Percentiles rank a stretch among this genome's conserved stretches.
phyloP scores from a whole-genome alignment of 345 rosid species.

The Sisymbrium altissimum region DNA sequence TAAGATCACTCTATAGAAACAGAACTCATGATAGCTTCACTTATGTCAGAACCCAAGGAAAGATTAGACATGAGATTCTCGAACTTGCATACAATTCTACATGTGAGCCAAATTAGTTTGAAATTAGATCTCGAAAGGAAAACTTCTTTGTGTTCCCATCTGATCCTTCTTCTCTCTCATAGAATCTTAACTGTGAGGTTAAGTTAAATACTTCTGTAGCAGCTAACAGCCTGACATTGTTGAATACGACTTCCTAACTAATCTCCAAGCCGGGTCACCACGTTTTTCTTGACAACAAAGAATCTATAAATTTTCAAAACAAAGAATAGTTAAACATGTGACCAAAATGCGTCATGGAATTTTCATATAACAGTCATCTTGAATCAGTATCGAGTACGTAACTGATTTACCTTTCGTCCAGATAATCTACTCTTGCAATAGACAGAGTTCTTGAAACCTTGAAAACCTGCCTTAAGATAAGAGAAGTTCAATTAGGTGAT shows the following conservation, averaged over 20 bases:
- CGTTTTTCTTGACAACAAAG: neutral
- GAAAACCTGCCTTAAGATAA: conserved; percentile 41
- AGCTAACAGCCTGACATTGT: neutral
- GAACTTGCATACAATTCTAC: neutral
- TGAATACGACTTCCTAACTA: neutral
- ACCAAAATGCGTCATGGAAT: neutral
- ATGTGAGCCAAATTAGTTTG: neutral
- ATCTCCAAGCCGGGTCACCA: neutral
- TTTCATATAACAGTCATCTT: neutral
- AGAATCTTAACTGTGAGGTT: conserved; percentile 18
- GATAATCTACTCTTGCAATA: conserved; percentile 14
- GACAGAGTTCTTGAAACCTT: conserved; percentile 54
- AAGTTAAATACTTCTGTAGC: conserved; percentile 5
- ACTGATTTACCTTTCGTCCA: conserved; percentile 16
- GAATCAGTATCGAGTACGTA: neutral
- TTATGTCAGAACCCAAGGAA: conserved; percentile 15
- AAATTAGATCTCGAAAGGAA: conserved; percentile 10
- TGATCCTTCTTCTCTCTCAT: conserved; percentile 24
- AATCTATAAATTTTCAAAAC: neutral
- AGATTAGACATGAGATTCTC: conserved; percentile 18
- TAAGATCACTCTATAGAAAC: conserved; percentile 14
- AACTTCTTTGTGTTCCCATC: conserved; percentile 18
- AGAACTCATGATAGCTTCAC: conserved; percentile 2
- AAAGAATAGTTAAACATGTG: neutral
- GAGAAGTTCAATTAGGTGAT: neutral